These are phyloP conservation scores for Mycogone perniciosa DNA, from an alignment of 2,329 filamentous ascomycete species.

Conservation along the genomic window DNA sequence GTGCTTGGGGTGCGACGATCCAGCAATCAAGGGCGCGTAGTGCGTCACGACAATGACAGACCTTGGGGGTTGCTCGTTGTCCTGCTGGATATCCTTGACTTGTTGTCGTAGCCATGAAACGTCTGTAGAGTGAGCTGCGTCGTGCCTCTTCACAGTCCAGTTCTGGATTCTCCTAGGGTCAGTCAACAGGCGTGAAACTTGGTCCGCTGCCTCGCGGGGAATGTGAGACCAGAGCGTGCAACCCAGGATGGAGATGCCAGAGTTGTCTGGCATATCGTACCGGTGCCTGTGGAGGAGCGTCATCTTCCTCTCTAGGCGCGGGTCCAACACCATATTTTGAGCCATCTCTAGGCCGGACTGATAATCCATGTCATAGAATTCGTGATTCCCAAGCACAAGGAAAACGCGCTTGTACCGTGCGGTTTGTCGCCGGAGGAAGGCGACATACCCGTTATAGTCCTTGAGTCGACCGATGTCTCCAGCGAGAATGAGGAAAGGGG, in stretches of 20 bases:
- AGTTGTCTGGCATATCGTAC: slow-evolving; percentile 31
- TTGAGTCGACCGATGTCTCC: slow-evolving; percentile 46
- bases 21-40: slow-evolving; percentile 47
- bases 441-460: slow-evolving; percentile 38
- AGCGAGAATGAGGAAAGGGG: slow-evolving; percentile 39
- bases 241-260: slow-evolving; percentile 45
- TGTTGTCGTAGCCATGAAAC: slow-evolving; percentile 41
- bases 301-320: slow-evolving; percentile 30
- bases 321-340: slow-evolving; percentile 31
- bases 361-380: slow-evolving; percentile 43
- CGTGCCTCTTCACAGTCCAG: slow-evolving; percentile 47
- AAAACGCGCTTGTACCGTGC: slow-evolving; percentile 38
- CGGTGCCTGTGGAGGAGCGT: slow-evolving; percentile 39
- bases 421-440: slow-evolving; percentile 38
- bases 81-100: slow-evolving; percentile 15
- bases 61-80: neutral
- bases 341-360: slow-evolving; percentile 33
- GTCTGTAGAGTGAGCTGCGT: slow-evolving; percentile 41
- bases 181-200: slow-evolving; percentile 39
- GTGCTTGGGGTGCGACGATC: slow-evolving; percentile 44
- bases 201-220: slow-evolving; percentile 28
- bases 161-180: slow-evolving; percentile 48
- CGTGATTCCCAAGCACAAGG: slow-evolving; percentile 48
- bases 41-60: slow-evolving; percentile 48
- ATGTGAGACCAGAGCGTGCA: slow-evolving; percentile 53